A percentile compares a stretch with the other conserved stretches of the same genome.
Evolutionary conservation across 1,284 basidiomycete genomes (phyloP).

Genomic region (Phenoliferia sp.): DNA sequence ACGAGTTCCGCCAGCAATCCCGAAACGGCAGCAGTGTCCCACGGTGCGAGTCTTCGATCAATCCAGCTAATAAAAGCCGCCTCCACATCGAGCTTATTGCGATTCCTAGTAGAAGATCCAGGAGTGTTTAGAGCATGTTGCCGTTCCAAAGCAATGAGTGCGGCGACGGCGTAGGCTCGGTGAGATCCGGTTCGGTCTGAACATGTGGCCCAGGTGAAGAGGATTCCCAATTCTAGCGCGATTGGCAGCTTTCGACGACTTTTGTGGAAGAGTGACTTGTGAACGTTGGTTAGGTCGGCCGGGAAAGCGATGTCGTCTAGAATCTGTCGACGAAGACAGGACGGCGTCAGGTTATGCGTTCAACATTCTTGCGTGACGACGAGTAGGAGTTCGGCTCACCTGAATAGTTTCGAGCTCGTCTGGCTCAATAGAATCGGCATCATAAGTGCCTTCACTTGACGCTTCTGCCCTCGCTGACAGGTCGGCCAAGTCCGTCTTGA

Average conservation of each 20-base stretch:
- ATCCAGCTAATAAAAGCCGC: constrained; percentile 9
- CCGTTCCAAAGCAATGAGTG: constrained; percentile 18
- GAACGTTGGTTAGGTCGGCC: background rate
- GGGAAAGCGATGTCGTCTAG: constrained; percentile 28
- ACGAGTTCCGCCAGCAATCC: constrained; percentile 17
- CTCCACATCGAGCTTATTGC: constrained; percentile 4
- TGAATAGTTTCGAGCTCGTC: constrained; percentile 15
- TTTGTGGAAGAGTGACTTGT: background rate
- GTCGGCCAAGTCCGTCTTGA: constrained; percentile 15
- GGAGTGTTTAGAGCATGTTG: constrained; percentile 6
- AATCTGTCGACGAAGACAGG: constrained; percentile 3
- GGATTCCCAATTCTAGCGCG: constrained; percentile 9
- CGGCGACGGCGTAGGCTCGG: constrained; percentile 20
- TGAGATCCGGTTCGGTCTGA: constrained; percentile 14
- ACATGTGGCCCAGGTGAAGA: constrained; percentile 27
- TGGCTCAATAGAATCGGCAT: constrained; percentile 3
- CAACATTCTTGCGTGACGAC: no score
- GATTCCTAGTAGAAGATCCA: no score
- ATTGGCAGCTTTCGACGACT: background rate
- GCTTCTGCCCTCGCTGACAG: constrained; percentile 7
- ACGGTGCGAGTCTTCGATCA: background rate
- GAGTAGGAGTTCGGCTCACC: background rate
- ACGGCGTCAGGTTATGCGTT: no score
- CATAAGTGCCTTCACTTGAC: background rate
- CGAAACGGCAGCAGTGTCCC: background rate